A percentile compares a stretch with the other conserved stretches of the same genome.
phyloP scores from a whole-genome alignment of 768 basidiomycete species.

The Inosperma sp. region DNA sequence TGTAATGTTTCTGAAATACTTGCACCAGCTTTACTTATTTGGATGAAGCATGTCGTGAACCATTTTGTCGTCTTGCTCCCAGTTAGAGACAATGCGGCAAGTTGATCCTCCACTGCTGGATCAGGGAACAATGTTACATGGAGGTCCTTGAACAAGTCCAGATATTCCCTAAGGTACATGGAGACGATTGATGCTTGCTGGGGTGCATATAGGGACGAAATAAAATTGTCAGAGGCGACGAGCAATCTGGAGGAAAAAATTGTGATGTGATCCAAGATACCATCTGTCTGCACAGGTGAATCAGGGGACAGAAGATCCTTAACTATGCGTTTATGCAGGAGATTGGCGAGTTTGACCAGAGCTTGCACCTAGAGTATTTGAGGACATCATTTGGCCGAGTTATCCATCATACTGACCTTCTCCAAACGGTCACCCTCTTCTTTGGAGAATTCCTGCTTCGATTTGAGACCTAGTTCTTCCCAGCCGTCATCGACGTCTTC shows the following conservation, averaged over 20 bases:
- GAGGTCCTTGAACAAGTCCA: constrained; percentile 35
- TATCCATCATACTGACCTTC: constrained; percentile 40
- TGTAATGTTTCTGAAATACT: constrained; percentile 27
- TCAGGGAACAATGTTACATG: constrained; percentile 27
- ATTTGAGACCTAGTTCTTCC: constrained; percentile 58
- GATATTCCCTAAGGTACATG: constrained; percentile 36
- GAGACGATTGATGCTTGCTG: constrained; percentile 46
- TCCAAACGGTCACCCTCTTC: constrained; percentile 54
- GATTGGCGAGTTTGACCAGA: constrained; percentile 52
- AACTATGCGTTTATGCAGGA: constrained; percentile 59
- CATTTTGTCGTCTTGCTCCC: constrained; percentile 46
- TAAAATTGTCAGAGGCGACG: constrained; percentile 58
- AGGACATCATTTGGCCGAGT: constrained; percentile 3
- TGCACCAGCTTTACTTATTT: constrained; percentile 45
- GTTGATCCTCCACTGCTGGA: constrained; percentile 28
- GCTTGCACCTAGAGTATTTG: constrained; percentile 45
- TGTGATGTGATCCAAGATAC: constrained; percentile 48
- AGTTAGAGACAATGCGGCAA: constrained; percentile 24
- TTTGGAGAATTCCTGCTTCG: constrained; percentile 40
- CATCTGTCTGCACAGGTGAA: constrained; percentile 16
- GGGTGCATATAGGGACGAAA: constrained; percentile 61
- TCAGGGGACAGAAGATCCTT: constrained; percentile 43
- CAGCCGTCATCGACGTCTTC: constrained; percentile 51
- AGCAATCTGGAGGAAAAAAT: constrained; percentile 48
- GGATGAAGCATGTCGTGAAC: constrained; percentile 62